Conservation (phyloP, 176 grass and related monocot species). For the Raddia distichophylla region DNA sequence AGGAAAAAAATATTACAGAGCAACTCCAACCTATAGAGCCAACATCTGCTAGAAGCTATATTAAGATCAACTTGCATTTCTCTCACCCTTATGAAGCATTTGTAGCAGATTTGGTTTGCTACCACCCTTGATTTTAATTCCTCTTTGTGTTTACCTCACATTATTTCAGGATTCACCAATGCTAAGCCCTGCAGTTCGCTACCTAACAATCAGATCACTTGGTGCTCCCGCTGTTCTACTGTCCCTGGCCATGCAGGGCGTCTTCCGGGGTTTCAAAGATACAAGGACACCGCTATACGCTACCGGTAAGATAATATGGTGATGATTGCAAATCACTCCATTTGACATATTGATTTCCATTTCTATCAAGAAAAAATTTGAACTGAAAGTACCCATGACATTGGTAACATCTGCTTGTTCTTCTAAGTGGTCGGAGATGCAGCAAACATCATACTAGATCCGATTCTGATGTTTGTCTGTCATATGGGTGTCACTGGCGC, state of each 20-base stretch:
- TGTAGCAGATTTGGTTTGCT: background rate
- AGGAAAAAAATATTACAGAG: too few species aligned
- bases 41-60: too few species aligned
- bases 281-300: conserved; percentile 91
- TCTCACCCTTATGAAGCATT: too few species aligned
- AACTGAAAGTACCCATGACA: background rate
- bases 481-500: conserved; percentile 89
- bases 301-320: conserved; percentile 58
- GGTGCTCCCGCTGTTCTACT: conserved; percentile 92
- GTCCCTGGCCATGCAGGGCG: conserved; percentile 97
- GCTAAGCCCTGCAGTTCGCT: conserved; percentile 79
- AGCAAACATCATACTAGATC: conserved; percentile 86
- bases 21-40: too few species aligned
- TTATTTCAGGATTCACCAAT: conserved; percentile 71
- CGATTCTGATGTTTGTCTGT: conserved; percentile 95
- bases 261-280: conserved; percentile 96
- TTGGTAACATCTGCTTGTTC: conserved; percentile 9
- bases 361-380: conserved; percentile 6
- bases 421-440: conserved; percentile 81
- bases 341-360: background rate
- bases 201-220: conserved; percentile 82
- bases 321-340: conserved; percentile 10
- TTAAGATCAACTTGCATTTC: too few species aligned
- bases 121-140: conserved; percentile 21
- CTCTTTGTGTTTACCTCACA: background rate